Base-by-base conservation (phyloP, 768 basidiomycete genomes). In the Amanita phalloides region DNA sequence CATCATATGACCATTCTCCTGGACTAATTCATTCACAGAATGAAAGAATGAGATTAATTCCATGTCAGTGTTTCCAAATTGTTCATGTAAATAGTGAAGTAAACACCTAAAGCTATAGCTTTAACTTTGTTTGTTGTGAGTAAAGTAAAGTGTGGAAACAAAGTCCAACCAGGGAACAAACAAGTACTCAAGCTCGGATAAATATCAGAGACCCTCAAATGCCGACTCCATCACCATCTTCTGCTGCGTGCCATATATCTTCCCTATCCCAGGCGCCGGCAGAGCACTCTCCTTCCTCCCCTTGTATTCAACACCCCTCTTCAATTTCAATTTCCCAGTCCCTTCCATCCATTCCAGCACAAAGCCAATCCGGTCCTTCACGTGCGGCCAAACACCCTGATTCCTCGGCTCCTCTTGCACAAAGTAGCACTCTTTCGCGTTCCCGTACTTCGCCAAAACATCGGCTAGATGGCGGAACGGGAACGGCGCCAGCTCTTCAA, bases 401-500 rank as follows among this genome's bases (percentile, higher is more conserved):
- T 96, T 95, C 61, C 71, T 78, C 2, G 91, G 84, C 61, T 94
- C 92, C 61, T 94, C 92, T 62, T 96, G 92, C 14, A 89, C 70
- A 81, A 86, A 95, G 6, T 76, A 42, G 30, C 76, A 60, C 48
- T 80, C 74, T 3, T 58, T 55, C 0, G 66, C 74, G 14, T 60
- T 54, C 0, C 60, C 42, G 58, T 87, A 89, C 2, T 64, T 56
- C 37, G 56, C 45, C 30, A 94, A 64, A 1, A 69, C 69, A 3
- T 68, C 59, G 3, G 63, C 60, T 0, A 93, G 66, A 21, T 69
- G 68, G 0, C 61, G 52, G 63, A 89, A 91, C 0, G 93, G 92
- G 78, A 96, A 95, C 0, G 92, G 93, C 6, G 82, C 79, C 2
- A 95, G 71, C 62, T 94, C 92, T 61, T 95, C 90, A 39, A 91